Base-by-base conservation (phyloP, 768 basidiomycete genomes). In the Pholiota molesta region DNA sequence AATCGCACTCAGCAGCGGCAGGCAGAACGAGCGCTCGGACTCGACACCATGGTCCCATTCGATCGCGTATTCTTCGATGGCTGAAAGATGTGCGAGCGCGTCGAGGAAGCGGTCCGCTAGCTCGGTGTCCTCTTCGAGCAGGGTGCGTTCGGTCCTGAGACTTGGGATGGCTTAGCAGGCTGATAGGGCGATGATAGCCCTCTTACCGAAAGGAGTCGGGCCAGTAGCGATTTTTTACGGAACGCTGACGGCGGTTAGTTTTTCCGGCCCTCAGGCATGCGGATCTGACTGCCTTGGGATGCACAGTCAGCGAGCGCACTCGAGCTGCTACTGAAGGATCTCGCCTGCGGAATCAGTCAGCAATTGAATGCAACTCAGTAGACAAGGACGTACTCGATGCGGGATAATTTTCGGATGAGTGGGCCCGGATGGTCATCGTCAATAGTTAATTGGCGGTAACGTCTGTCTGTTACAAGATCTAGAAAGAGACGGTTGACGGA, bases 271-370 rank as follows among this genome's bases (percentile, higher is more conserved):
- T 63, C 17, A 70, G 33, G 42, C 69, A 70, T 11, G 69, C 69
- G 19, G 69, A 70, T 33, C 69, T 51, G 13, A 70, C 60, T 10
- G 69, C 67, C 40, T 53, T 64, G 10, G 69, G 67, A 42, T 70
- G 65, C 21, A 70, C 57, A 14, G 64, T 60, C 19, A 70, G 53
- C 17, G 64, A 61, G 13, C 60, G 61, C 31, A 70, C 67, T 23
- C 67, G 66, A 0, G 49, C 17, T 10, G 64, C 60, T 11, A 64
- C 61, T 17, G 23, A 19, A 7, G 66, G 39, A n/a, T 66, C 62
- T 9, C 45, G 51, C 28, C 66, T 68, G 5, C 26, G 13, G 28
- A 19, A 35, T 33, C 5, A 21, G 23, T 62, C 56, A 54, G 35
- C 29, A 28, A 56, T 40, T 28, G 47, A 29, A 19, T 17, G 26